phyloP scores from a whole-genome alignment of 2,329 filamentous ascomycete species.

The Pezicula radicicola region DNA sequence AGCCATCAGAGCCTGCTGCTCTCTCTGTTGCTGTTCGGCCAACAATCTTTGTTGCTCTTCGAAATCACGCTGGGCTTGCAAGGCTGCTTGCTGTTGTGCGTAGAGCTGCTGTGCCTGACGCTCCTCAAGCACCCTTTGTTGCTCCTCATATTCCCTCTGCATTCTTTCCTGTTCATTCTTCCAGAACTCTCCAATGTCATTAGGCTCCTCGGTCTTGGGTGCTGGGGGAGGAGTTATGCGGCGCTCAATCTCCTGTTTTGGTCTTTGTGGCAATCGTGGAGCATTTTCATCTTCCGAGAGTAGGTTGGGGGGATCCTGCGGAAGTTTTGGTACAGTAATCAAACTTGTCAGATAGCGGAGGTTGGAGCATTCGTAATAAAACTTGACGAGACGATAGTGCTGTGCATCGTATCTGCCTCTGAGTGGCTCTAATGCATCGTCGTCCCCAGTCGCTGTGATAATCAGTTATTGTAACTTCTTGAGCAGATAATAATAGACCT shows the following conservation, averaged over 20 bases:
- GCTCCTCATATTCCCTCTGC: conserved; percentile 91
- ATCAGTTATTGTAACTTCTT: conserved; percentile 2
- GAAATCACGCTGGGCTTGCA: conserved; percentile 90
- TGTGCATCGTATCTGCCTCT: conserved; percentile 90
- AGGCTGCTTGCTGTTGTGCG: conserved; percentile 76
- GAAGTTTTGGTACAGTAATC: conserved; percentile 93
- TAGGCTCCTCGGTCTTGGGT: conserved; percentile 74
- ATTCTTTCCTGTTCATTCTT: conserved; percentile 87
- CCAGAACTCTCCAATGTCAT: conserved; percentile 98
- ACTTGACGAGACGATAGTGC: conserved; percentile 93
- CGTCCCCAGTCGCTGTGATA: conserved; percentile 75
- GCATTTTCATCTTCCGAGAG: conserved; percentile 81
- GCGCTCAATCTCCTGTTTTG: conserved; percentile 69
- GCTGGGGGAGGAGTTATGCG: conserved; percentile 67
- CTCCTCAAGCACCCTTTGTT: conserved; percentile 84
- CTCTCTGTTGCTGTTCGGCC: conserved; percentile 83
- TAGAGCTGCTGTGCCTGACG: conserved; percentile 80
- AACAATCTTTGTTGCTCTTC: conserved; percentile 89
- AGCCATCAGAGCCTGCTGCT: conserved; percentile 83
- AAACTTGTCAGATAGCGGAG: conserved; percentile 93
- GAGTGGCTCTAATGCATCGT: conserved; percentile 86
- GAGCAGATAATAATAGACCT: conserved; percentile 32
- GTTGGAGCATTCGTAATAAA: conserved; percentile 99
- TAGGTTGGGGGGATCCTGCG: conserved; percentile 88
- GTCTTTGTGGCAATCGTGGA: conserved; percentile 78